Base-by-base conservation (phyloP, 352 stramenopile species). In the Phytophthora lateralis region DNA sequence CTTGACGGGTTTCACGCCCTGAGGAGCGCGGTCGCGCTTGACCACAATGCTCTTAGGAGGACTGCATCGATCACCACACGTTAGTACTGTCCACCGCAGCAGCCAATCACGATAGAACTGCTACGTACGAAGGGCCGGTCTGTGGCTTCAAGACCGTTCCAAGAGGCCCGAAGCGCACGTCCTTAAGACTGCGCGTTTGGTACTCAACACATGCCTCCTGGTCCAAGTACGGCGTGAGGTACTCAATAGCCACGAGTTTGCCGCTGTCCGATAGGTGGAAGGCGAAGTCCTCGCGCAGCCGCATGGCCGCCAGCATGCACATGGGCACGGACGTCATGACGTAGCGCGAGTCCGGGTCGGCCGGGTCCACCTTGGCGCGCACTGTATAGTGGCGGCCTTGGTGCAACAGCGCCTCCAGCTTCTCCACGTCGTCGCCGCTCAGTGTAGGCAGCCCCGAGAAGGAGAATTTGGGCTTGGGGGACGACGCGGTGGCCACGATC, bases 201-300 rank as follows among this genome's bases (percentile, higher is more conserved):
- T 85, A 80, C 56, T 83, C 76, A 24, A 55, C 45, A 39, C 83
- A 95, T 5, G 61, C 61, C 1, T 57, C 56, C 0, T 66, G 44
- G 12, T 58, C 47, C 45, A 91, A 35, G 51, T 80, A 80, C 7
- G 85, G 81, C 54, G 85, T 92, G 39, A 90, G 71, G 63, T 90
- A 95, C 57, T 95, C 85, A 41, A 95, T 91, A 21, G 80, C 76
- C 21, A 93, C 60, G n/a, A 95, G 73, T 57, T 92, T 85, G 55
- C 82, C 82, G 37, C 69, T 78, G 61, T 91, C 82, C 42, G 82
- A 89, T 29, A 95, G 54, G 65, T 95, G 85, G 71, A 95, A 91
- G 63, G 85, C 72, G 34, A 95, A 72, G 60, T 95, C 83, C 66
- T 95, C 85, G 56, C 83, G 85, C 63, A 95, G 73, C 37, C 75